A percentile compares a stretch with the other conserved stretches of the same genome.
Evolutionary conservation across 805 yeast species (phyloP).

Genomic region (Pichia nanzhaoensis): DNA sequence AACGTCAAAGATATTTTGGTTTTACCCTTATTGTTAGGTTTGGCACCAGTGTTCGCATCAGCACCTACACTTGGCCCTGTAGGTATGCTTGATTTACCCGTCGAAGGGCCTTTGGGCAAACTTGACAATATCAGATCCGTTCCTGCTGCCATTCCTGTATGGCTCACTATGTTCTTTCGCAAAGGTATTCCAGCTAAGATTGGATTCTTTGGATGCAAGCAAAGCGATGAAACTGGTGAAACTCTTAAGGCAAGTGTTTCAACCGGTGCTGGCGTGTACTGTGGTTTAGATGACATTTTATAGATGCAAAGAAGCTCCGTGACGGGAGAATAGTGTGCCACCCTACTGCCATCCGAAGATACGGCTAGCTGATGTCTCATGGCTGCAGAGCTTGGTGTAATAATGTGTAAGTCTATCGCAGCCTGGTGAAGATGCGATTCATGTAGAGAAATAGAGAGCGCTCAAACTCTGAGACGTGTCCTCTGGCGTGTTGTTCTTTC

Average conservation of each 20-base stretch:
- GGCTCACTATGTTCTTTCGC: background rate
- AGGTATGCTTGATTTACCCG: background rate
- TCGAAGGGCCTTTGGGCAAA: too few relatives aligned
- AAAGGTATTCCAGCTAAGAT: background rate
- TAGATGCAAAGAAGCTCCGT: conserved; percentile 3
- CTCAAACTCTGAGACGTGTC: background rate
- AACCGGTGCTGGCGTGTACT: background rate
- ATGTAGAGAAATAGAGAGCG: background rate
- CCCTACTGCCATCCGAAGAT: background rate
- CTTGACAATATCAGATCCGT: background rate
- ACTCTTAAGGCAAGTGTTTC: background rate
- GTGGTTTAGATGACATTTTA: background rate
- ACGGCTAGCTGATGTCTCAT: conserved; percentile 1
- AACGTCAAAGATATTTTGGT: background rate
- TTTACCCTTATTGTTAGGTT: background rate
- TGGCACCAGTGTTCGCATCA: background rate
- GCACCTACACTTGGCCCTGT: background rate
- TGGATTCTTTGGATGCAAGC: conserved; percentile 1
- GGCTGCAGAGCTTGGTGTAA: too few relatives aligned
- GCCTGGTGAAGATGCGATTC: too few relatives aligned
- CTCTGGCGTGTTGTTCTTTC: background rate
- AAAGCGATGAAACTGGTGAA: conserved; percentile 1
- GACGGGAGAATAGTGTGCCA: conserved; percentile 10
- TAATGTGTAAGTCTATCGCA: too few relatives aligned
- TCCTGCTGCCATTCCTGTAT: background rate